Conservation (phyloP, 2,329 filamentous ascomycete species). For the Neofusicoccum parvum region DNA sequence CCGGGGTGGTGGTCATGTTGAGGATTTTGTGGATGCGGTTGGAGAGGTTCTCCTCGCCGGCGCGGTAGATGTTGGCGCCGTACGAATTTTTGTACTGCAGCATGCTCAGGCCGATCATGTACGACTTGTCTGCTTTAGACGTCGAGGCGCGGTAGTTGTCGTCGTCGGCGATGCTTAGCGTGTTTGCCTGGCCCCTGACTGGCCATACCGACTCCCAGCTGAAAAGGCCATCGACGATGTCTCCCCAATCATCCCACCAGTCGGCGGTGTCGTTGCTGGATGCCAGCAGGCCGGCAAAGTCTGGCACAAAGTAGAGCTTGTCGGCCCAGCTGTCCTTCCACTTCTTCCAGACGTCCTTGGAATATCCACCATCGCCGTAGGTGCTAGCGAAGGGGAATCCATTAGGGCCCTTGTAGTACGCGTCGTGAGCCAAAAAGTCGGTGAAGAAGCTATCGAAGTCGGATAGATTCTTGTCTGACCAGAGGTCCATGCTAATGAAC, state of each 20-base stretch:
- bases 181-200: background rate
- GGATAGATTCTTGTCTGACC: background rate
- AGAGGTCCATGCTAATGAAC: slow-evolving; percentile 11
- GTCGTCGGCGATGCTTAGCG: slow-evolving; percentile 27
- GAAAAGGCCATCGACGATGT: slow-evolving; percentile 39
- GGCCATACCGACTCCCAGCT: slow-evolving; percentile 45
- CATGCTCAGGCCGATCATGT: slow-evolving; percentile 35
- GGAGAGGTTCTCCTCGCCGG: slow-evolving; percentile 38
- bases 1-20: slow-evolving; percentile 29
- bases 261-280: slow-evolving; percentile 34
- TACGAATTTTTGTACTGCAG: slow-evolving; percentile 40
- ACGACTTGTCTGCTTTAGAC: slow-evolving; percentile 31
- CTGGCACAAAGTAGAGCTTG: slow-evolving; percentile 37
- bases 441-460: background rate
- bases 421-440: background rate
- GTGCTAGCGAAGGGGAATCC: slow-evolving; percentile 5
- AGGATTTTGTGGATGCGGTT: slow-evolving; percentile 42
- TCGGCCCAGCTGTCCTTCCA: background rate
- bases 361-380: background rate
- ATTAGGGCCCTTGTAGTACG: slow-evolving; percentile 8
- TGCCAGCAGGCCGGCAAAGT: slow-evolving; percentile 28
- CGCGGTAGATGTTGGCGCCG: slow-evolving; percentile 35
- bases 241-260: slow-evolving; percentile 35
- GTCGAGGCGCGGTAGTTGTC: slow-evolving; percentile 29
- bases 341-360: background rate